Percentiles rank a stretch among this genome's conserved stretches.
Evolutionary conservation across 768 basidiomycete genomes (phyloP).

Genomic region (Lactarius sp.): DNA sequence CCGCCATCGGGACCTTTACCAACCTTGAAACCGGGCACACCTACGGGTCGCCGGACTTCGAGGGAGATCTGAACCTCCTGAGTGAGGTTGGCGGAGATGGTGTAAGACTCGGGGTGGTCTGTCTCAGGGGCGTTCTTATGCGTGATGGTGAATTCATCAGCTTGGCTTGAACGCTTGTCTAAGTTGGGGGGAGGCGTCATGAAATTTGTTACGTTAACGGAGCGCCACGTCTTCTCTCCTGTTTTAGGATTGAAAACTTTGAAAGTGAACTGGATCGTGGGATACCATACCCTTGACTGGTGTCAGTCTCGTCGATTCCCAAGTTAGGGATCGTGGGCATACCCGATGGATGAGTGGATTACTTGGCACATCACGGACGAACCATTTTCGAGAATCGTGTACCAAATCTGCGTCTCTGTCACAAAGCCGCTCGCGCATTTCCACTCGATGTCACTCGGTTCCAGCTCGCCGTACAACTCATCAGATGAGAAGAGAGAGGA

Average conservation of each 20-base stretch:
- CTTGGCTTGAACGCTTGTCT: slow-evolving; percentile 84
- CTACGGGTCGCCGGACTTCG: slow-evolving; percentile 60
- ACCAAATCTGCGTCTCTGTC: slow-evolving; percentile 89
- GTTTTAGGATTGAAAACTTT: slow-evolving; percentile 80
- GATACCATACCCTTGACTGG: slow-evolving; percentile 75
- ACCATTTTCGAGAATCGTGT: slow-evolving; percentile 77
- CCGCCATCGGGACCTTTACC: slow-evolving; percentile 88
- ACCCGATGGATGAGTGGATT: slow-evolving; percentile 89
- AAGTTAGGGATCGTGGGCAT: slow-evolving; percentile 33
- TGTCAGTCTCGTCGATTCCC: slow-evolving; percentile 12
- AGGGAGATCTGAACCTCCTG: slow-evolving; percentile 78
- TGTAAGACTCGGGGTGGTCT: slow-evolving; percentile 72
- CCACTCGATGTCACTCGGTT: slow-evolving; percentile 76
- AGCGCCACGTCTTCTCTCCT: slow-evolving; percentile 76
- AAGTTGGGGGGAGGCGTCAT: slow-evolving; percentile 65
- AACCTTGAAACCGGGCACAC: slow-evolving; percentile 84
- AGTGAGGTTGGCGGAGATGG: slow-evolving; percentile 71
- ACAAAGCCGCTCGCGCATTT: slow-evolving; percentile 74
- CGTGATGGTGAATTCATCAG: slow-evolving; percentile 80
- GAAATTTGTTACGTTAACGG: slow-evolving; percentile 79
- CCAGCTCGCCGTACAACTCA: slow-evolving; percentile 72
- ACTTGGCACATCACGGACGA: slow-evolving; percentile 74
- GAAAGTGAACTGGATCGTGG: slow-evolving; percentile 91
- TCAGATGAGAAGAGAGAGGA: slow-evolving; percentile 50
- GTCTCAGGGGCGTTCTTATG: slow-evolving; percentile 50